phyloP scores from a whole-genome alignment of 2,329 filamentous ascomycete species.

The Fusarium sp. region DNA sequence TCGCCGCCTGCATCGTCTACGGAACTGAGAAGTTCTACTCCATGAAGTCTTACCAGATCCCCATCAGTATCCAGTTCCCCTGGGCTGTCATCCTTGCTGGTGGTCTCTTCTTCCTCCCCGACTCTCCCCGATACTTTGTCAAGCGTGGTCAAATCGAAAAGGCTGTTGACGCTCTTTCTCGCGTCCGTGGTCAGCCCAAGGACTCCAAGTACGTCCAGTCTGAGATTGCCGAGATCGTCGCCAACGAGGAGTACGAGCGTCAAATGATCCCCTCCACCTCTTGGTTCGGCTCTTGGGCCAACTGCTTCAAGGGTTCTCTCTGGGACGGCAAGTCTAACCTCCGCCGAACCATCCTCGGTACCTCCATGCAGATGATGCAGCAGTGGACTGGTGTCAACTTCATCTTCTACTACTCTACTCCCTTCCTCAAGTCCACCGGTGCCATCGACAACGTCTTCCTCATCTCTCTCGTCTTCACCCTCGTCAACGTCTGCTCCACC shows the following conservation, averaged over 20 bases:
- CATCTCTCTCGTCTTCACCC: slow-evolving; percentile 85
- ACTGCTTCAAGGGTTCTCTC: slow-evolving; percentile 50
- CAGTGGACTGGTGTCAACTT: slow-evolving; percentile 92
- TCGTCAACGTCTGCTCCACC: slow-evolving; percentile 88
- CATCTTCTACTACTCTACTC: slow-evolving; percentile 88
- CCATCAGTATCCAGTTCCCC: slow-evolving; percentile 38
- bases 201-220: slow-evolving; percentile 40
- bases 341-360: slow-evolving; percentile 71
- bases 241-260: slow-evolving; percentile 87
- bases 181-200: slow-evolving; percentile 36
- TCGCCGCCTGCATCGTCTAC: slow-evolving; percentile 38
- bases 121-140: slow-evolving; percentile 40
- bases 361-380: slow-evolving; percentile 83
- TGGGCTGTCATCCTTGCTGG: slow-evolving; percentile 38
- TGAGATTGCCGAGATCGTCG: slow-evolving; percentile 64
- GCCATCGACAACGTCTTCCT: slow-evolving; percentile 83
- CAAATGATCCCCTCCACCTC: slow-evolving; percentile 29
- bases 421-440: slow-evolving; percentile 83
- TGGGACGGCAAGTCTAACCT: slow-evolving; percentile 40
- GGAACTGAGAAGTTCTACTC: slow-evolving; percentile 26
- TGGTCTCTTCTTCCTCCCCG: slow-evolving; percentile 39
- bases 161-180: slow-evolving; percentile 27
- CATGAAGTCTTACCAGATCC: slow-evolving; percentile 35
- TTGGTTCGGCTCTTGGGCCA: slow-evolving; percentile 36
- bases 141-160: slow-evolving; percentile 37